These are phyloP conservation scores for Phytophthora rubi DNA, from an alignment of 352 stramenopile species.

Conservation along the genomic window DNA sequence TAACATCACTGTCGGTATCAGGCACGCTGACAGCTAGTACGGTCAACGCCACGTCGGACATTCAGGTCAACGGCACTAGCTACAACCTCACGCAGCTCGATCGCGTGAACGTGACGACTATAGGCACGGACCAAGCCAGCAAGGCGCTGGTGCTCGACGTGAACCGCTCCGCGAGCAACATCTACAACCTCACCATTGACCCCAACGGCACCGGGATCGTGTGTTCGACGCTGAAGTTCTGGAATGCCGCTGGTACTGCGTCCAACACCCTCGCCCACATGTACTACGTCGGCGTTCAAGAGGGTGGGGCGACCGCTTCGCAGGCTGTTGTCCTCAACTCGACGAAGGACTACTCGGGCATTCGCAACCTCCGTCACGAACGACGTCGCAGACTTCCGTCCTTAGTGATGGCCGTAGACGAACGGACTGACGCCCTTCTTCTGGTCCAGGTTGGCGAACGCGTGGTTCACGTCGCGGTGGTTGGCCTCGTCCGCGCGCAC, in stretches of 20 bases:
- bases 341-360: background rate
- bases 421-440: slow-evolving; percentile 54
- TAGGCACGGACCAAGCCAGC: too few species aligned
- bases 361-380: background rate
- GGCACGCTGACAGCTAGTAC: too few species aligned
- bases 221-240: background rate
- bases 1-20: too few species aligned
- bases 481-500: slow-evolving; percentile 90
- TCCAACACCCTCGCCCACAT: background rate
- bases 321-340: background rate
- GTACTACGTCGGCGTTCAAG: background rate
- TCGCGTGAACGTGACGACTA: too few species aligned
- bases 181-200: background rate
- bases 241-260: background rate
- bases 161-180: too few species aligned
- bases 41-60: too few species aligned
- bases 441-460: slow-evolving; percentile 54
- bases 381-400: too few species aligned
- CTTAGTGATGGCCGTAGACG: slow-evolving; percentile 23
- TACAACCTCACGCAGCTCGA: too few species aligned
- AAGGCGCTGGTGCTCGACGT: too few species aligned
- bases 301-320: background rate
- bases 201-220: background rate
- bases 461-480: slow-evolving; percentile 90
- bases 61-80: too few species aligned